Evolutionary conservation across 257 asterid species (phyloP), one percentile per base, ranked within the genome.

Genomic region (Rubia yunnanensis): DNA sequence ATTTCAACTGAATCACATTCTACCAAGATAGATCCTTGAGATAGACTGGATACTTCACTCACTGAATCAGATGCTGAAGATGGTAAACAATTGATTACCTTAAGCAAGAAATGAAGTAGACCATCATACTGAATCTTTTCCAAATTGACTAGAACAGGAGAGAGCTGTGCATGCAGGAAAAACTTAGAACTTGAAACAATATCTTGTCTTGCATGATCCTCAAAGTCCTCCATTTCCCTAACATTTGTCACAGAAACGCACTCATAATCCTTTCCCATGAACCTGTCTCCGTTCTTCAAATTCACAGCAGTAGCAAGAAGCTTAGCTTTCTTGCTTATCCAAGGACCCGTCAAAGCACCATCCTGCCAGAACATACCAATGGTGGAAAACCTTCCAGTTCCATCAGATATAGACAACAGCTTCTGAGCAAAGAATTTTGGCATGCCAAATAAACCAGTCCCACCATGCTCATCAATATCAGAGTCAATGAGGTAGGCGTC

Each of bases 261-360:
- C 78, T 94, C 99, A 62, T 65, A 71, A 72, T 78, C 85, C 72
- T 76, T 84, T 57, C 87, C 82, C 50, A 62, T 86, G 63, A 70
- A 81, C 67, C 76, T 81, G 68, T 76, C 83, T 76, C 82, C 76
- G 66, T 80, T 71, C 78, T 73, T 79, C 23, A 74, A 79, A 84
- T 80, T 85, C 73, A 84, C 91, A 34, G 90, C 81, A 66, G 94
- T 82, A 72, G 95, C 95, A 64, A 88, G 78, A 66, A 75, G 79
- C 75, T 84, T 90, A 50, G 96, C 99, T 70, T 78, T 86, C 80
- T 80, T 82, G 38, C 91, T 87, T 72, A 90, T 82, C 96, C 87
- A 86, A 73, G 95, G 92, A 69, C 91, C 95, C 69, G 95, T 83
- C 54, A 68, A 76, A 52, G 84, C 73, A 80, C 80, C 78, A 64